Conservation (phyloP, 257 asterid genomes). For the Mentha longifolia region DNA sequence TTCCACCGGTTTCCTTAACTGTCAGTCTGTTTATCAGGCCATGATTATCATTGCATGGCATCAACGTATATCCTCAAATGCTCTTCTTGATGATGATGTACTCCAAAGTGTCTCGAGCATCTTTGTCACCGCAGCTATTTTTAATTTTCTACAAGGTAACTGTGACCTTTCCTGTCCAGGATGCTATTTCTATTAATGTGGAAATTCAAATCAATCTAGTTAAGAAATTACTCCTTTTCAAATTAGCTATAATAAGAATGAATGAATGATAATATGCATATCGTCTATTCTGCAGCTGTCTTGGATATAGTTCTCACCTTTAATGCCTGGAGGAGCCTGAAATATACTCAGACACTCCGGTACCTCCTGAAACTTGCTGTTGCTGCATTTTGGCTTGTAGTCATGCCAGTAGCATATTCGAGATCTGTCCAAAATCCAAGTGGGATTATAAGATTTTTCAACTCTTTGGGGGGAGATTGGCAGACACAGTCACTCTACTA, state of each 20-base stretch:
- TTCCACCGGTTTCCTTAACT: conserved; percentile 22
- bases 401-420: conserved; percentile 86
- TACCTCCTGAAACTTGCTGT: conserved; percentile 80
- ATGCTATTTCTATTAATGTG: conserved; percentile 7
- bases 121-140: conserved; percentile 89
- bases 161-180: background rate
- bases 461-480: conserved; percentile 73
- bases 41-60: conserved; percentile 97
- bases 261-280: conserved; percentile 24
- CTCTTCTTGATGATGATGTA: conserved; percentile 65
- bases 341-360: conserved; percentile 75
- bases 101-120: conserved; percentile 82
- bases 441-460: conserved; percentile 75
- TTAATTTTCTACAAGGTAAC: conserved; percentile 86
- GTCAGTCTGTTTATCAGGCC: conserved; percentile 58
- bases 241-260: conserved; percentile 27
- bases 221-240: conserved; percentile 13
- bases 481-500: conserved; percentile 64
- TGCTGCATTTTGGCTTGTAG: conserved; percentile 88
- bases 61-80: conserved; percentile 59
- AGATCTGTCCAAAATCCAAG: conserved; percentile 79
- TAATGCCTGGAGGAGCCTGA: conserved; percentile 92
- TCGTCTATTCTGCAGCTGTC: conserved; percentile 67
- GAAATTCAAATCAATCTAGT: conserved; percentile 21
- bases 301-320: conserved; percentile 82